These are phyloP conservation scores for Boletus eberwhitei DNA, from an alignment of 768 basidiomycete genomes.

Conservation along the genomic window DNA sequence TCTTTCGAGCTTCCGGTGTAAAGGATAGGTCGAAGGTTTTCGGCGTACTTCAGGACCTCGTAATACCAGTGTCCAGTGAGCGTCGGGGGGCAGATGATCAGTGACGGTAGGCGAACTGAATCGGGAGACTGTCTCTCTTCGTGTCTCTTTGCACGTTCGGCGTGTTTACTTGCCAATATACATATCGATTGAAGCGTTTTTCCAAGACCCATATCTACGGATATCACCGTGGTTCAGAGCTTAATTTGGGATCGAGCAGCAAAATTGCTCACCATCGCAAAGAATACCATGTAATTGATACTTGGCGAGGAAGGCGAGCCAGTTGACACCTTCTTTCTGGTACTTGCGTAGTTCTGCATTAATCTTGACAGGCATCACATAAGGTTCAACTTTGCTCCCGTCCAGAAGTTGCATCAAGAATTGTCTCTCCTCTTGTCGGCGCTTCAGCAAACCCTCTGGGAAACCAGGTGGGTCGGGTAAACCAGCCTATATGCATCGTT, in stretches of 20 bases:
- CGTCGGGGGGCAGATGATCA: conserved; percentile 96
- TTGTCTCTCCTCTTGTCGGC: conserved; percentile 81
- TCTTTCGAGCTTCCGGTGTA: conserved; percentile 89
- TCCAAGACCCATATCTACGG: conserved; percentile 94
- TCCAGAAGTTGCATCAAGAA: conserved; percentile 94
- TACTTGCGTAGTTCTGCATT: conserved; percentile 95
- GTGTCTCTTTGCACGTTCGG: conserved; percentile 73
- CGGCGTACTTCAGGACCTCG: conserved; percentile 90
- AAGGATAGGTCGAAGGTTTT: conserved; percentile 77
- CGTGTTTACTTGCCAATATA: conserved; percentile 91
- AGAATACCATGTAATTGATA: conserved; percentile 97
- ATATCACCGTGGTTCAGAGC: background rate
- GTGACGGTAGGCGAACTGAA: conserved; percentile 82
- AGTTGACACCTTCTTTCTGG: conserved; percentile 97
- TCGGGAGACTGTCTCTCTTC: conserved; percentile 68
- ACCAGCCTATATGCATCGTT: conserved; percentile 60
- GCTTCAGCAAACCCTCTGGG: conserved; percentile 80
- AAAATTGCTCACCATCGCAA: conserved; percentile 74
- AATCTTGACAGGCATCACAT: conserved; percentile 80
- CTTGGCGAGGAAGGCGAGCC: conserved; percentile 97
- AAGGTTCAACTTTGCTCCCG: conserved; percentile 91
- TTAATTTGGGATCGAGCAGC: conserved; percentile 12
- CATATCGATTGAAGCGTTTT: conserved; percentile 98
- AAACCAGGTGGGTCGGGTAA: conserved; percentile 96
- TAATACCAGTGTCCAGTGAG: conserved; percentile 99